These are phyloP conservation scores for Saccharomycopsis phalli DNA, from an alignment of 1,139 yeast genomes.

Conservation along the genomic window DNA sequence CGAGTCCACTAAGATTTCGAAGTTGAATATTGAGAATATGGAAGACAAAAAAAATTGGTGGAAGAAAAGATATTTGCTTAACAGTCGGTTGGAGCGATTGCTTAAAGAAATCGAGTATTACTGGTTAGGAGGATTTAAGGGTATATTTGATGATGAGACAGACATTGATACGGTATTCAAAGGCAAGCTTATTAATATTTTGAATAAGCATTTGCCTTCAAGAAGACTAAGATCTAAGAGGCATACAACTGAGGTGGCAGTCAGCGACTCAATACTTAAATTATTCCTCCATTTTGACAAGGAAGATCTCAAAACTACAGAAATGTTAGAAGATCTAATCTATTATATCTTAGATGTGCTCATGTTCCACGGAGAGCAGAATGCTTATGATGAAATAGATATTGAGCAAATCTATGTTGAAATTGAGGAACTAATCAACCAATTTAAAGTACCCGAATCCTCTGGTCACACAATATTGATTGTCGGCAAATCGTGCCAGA, in stretches of 20 bases:
- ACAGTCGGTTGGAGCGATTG: constrained; percentile 44
- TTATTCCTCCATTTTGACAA: constrained; percentile 44
- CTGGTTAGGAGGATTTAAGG: constrained; percentile 80
- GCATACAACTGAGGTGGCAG: constrained; percentile 26
- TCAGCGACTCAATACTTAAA: constrained; percentile 44
- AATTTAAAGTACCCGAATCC: constrained; percentile 23
- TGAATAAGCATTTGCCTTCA: constrained; percentile 29
- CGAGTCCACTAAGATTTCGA: constrained; percentile 37
- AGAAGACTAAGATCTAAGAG: constrained; percentile 20
- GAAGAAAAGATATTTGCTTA: constrained; percentile 57
- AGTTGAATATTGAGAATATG: constrained; percentile 26
- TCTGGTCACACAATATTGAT: constrained; percentile 57
- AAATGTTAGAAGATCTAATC: constrained; percentile 53
- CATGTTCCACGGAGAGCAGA: constrained; percentile 53
- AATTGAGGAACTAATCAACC: constrained; percentile 37
- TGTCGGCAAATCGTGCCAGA: constrained; percentile 53
- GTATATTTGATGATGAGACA: constrained; percentile 41
- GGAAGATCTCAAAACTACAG: constrained; percentile 29
- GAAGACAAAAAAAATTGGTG: constrained; percentile 72
- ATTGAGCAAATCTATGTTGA: constrained; percentile 44
- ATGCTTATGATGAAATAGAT: constrained; percentile 58
- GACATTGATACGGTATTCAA: constrained; percentile 28
- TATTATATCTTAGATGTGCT: constrained; percentile 53
- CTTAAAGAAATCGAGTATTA: constrained; percentile 48
- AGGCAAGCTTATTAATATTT: constrained; percentile 30